Percentiles rank a stretch among this genome's conserved stretches.
Evolutionary conservation across 176 grass and related monocot species (phyloP).

Genomic region (Aegilops longissima): DNA sequence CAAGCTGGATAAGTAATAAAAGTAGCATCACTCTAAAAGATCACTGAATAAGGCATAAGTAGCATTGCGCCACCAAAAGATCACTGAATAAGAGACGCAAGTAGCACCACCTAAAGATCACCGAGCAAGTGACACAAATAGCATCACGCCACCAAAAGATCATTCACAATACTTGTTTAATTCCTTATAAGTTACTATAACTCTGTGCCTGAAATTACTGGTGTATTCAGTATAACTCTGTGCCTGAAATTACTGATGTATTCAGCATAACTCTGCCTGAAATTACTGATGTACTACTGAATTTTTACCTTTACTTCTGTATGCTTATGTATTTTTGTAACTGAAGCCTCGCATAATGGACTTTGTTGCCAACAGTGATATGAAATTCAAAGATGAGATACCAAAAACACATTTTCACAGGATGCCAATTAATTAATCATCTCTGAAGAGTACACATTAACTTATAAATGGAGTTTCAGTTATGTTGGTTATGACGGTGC

Average conservation of each 20-base stretch:
- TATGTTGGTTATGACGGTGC: background rate
- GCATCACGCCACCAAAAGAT: background rate
- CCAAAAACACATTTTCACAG: background rate
- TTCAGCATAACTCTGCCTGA: background rate
- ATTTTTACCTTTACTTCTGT: background rate
- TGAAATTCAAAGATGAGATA: background rate
- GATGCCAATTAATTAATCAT: background rate
- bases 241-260: background rate
- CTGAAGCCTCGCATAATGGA: background rate
- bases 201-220: background rate
- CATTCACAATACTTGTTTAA: background rate
- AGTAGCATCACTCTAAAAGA: background rate
- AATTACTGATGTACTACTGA: background rate
- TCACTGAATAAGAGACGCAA: background rate
- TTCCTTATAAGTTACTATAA: conserved; percentile 7
- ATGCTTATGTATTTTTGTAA: background rate
- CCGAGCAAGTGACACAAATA: background rate
- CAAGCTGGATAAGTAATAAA: background rate
- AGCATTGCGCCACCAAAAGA: background rate
- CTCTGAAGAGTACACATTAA: background rate
- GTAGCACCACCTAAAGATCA: background rate
- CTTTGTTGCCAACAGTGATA: background rate
- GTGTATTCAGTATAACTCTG: background rate
- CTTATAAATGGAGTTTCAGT: background rate
- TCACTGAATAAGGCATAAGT: background rate